phyloP scores from a whole-genome alignment of 1,284 basidiomycete species.

The Phylloboletellus chloephorus region DNA sequence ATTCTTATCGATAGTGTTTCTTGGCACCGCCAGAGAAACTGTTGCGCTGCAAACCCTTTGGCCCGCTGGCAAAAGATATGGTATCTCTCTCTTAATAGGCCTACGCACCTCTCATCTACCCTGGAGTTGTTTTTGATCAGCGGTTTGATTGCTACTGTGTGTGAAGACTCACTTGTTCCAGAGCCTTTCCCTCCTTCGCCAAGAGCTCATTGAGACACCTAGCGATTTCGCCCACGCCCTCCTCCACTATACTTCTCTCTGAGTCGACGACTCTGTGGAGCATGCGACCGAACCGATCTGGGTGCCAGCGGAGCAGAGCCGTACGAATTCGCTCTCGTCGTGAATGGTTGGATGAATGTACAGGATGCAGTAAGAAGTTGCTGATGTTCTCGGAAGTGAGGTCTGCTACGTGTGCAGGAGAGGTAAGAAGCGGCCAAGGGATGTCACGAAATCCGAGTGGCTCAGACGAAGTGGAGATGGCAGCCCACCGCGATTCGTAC shows the following conservation, averaged over 20 bases:
- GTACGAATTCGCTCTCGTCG: constrained; percentile 59
- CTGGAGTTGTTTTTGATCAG: constrained; percentile 13
- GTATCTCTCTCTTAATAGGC: background rate
- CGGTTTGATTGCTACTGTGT: background rate
- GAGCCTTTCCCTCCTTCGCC: constrained; percentile 37
- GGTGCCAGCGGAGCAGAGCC: constrained; percentile 71
- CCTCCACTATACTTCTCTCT: constrained; percentile 56
- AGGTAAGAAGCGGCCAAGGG: constrained; percentile 60
- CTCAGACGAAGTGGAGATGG: constrained; percentile 39
- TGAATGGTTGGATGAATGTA: constrained; percentile 52
- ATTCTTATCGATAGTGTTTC: constrained; percentile 11
- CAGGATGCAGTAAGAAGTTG: constrained; percentile 54
- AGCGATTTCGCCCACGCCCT: constrained; percentile 63
- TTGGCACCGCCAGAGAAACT: constrained; percentile 18
- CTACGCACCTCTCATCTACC: constrained; percentile 13
- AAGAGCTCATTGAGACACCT: constrained; percentile 66
- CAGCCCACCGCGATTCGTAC: constrained; percentile 60
- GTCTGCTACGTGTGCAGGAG: constrained; percentile 42
- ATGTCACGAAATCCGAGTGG: constrained; percentile 52
- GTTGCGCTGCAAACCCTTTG: constrained; percentile 4
- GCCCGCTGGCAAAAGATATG: background rate
- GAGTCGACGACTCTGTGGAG: constrained; percentile 46
- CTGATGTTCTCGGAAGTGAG: constrained; percentile 47
- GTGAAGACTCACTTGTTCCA: constrained; percentile 22
- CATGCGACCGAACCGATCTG: constrained; percentile 62